Evolutionary conservation across 2,329 filamentous ascomycete species (phyloP), one percentile per base, ranked within the genome.

Genomic region (Aaosphaeria arxii): DNA sequence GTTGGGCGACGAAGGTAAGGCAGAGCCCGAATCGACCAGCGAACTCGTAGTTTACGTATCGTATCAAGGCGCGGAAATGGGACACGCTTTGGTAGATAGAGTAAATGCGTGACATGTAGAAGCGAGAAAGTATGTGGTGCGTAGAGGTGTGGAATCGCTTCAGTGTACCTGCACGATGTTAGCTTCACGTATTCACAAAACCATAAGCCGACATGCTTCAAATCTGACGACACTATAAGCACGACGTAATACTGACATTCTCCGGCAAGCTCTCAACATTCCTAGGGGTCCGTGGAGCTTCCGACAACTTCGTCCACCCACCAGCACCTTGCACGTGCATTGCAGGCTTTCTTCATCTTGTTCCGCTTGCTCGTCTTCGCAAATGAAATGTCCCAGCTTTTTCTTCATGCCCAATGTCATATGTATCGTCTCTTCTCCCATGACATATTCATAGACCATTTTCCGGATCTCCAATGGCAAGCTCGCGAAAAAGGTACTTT

Each of bases 11-110:
- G 54, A 11, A 67, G 49, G 40, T 65, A 64, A 4, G 67, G 67
- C 4, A 70, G 51, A 0, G 59, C 66, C 44, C 67, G 66, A 24
- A 70, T 64, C 2, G 59, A 47, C 66, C 65, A 69, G 45, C 63
- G 62, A 2, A 70, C 48, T 7, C 56, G 57, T 3, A 70, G 55
- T 0, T 48, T 57, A 33, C 61, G 62, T 30, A 70, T 67, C 1
- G 50, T 45, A 28, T 64, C 52, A 6, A 67, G 51, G 28, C 61
- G 60, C 1, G 51, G 56, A 31, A 60, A 46, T 0, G 64, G 64
- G 17, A 66, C 36, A 44, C 56, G 57, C 1, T 53, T 53, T 4
- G 66, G 64, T 5, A 70, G 63, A 45, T 62, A 62, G 11, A 69
- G 57, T 5, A 69, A 59, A 43, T 70, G 66, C 1, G 62, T 66